phyloP scores from a whole-genome alignment of 805 yeast genomes.

The Debaryomyces hansenii region DNA sequence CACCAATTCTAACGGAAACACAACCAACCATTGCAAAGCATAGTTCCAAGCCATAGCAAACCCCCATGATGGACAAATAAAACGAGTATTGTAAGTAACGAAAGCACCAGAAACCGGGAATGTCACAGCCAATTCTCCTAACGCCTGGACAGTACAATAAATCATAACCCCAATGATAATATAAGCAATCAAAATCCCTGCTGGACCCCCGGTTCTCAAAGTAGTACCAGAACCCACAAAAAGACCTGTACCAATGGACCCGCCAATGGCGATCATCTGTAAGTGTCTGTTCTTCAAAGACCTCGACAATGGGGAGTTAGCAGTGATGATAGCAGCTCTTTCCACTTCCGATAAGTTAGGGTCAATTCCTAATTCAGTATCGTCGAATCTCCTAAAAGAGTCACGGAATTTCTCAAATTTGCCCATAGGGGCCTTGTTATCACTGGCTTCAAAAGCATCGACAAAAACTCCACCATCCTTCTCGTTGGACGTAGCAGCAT shows the following conservation, averaged over 20 bases:
- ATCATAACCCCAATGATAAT: conserved; percentile 57
- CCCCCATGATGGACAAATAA: conserved; percentile 61
- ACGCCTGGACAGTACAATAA: conserved; percentile 47
- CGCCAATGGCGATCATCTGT: conserved; percentile 82
- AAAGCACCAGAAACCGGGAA: conserved; percentile 72
- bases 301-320: conserved; percentile 51
- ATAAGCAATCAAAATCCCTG: conserved; percentile 62
- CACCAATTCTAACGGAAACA: conserved; percentile 59
- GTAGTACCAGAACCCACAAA: conserved; percentile 73
- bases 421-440: conserved; percentile 15
- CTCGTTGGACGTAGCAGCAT: conserved; percentile 32
- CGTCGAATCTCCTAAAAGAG: conserved; percentile 32
- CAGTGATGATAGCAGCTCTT: conserved; percentile 40
- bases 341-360: conserved; percentile 25
- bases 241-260: conserved; percentile 81
- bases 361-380: conserved; percentile 42
- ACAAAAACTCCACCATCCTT: conserved; percentile 39
- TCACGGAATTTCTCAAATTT: conserved; percentile 26
- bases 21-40: conserved; percentile 54
- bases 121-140: conserved; percentile 62
- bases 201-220: conserved; percentile 71
- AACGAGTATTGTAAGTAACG: conserved; percentile 57
- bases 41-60: conserved; percentile 59
- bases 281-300: conserved; percentile 63
- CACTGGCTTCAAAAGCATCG: conserved; percentile 23